Evolutionary conservation across 2,329 filamentous ascomycete species (phyloP), one percentile per base, ranked within the genome.

Genomic region (Ophiocordyceps camponoti-rufipedis): DNA sequence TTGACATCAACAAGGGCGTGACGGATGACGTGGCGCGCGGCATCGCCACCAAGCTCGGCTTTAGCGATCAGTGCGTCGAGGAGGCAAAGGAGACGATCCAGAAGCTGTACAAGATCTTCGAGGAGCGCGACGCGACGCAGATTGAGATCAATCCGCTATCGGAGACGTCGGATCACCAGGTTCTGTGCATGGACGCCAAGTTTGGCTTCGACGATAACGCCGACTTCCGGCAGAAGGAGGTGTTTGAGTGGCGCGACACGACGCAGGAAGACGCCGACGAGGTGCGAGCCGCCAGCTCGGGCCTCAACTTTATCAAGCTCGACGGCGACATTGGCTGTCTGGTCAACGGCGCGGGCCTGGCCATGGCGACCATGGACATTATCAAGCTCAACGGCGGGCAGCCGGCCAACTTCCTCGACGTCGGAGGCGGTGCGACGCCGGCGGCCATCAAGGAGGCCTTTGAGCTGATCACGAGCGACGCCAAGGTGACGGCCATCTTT

Each of bases 301-400:
- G 86, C 58, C 79, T 98, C 55, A 98, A 98, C 80, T 98, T 98
- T 73, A 98, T 98, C 77, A 98, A 98, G 79, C 82, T 98, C 50
- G 91, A 96, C 62, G 91, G 91, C 63, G 91, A 98, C 64, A 98
- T 98, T 63, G 91, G 91, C 68, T 98, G 91, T 74, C 75, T 96
- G 56, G 91, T 98, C 72, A 98, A 98, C 72, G 91, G 91, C 64
- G 91, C 91, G 58, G 91, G 91, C 71, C 83, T 98, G 54, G 91
- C 91, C 69, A 98, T 98, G 91, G 91, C 91, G 52, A 98, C 91
- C 64, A 98, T 98, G 91, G 91, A 98, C 68, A 96, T 98, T 67
- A 98, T 98, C 78, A 96, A 98, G 80, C 78, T 98, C 52, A 98
- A 96, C 70, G 91, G 91, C 56, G 91, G 91, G 52, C 73, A 78